A percentile compares a stretch with the other conserved stretches of the same genome.
Evolutionary conservation across 805 yeast species (phyloP).

Genomic region (Nakazawaea ernobii): DNA sequence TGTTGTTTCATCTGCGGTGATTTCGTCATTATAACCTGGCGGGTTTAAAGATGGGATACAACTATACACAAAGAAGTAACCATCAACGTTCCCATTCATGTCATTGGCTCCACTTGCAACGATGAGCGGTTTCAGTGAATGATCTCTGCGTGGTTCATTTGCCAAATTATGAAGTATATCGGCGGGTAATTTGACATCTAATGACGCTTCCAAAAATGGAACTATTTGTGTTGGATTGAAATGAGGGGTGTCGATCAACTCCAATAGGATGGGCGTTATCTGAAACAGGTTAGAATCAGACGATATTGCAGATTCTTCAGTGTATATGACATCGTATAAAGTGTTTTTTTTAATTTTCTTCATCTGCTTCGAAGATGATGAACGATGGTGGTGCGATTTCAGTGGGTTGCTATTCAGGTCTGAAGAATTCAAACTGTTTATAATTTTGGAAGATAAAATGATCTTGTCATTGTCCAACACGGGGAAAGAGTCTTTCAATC

Average conservation of each 20-base stretch:
- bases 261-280: conserved; percentile 56
- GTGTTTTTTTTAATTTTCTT: conserved; percentile 5
- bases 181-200: conserved; percentile 55
- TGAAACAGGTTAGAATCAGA: background rate
- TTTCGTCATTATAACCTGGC: conserved; percentile 43
- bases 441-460: conserved; percentile 17
- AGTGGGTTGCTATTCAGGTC: conserved; percentile 14
- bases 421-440: conserved; percentile 15
- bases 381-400: conserved; percentile 12
- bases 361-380: conserved; percentile 8
- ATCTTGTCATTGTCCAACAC: conserved; percentile 21
- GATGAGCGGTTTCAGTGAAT: conserved; percentile 58
- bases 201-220: conserved; percentile 70
- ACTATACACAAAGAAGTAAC: conserved; percentile 63
- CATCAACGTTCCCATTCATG: conserved; percentile 69
- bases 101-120: conserved; percentile 80
- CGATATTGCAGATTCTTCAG: background rate
- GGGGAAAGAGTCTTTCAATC: conserved; percentile 30
- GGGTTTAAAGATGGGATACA: conserved; percentile 61
- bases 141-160: conserved; percentile 55
- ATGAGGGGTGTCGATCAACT: conserved; percentile 71
- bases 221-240: conserved; percentile 61
- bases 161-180: conserved; percentile 58
- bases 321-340: conserved; percentile 1
- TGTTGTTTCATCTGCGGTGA: conserved; percentile 4